Evolutionary conservation across 768 basidiomycete species (phyloP).

Genomic region (Daedalea quercina): DNA sequence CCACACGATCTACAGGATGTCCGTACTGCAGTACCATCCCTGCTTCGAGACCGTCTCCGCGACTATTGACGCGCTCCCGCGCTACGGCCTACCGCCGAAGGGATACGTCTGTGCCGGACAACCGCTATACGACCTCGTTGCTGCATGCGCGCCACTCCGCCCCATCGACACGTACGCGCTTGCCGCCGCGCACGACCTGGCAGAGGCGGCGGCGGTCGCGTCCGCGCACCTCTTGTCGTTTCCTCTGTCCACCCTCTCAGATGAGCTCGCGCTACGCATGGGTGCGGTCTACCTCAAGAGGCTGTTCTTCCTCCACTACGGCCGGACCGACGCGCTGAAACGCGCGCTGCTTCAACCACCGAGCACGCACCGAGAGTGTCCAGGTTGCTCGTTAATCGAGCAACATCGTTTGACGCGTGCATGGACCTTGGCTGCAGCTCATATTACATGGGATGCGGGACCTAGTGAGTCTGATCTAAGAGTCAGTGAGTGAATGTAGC

Average conservation of each 20-base stretch:
- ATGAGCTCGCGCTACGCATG: slow-evolving; percentile 30
- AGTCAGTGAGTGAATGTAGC: not conserved
- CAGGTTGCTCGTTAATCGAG: slow-evolving; percentile 12
- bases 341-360: slow-evolving; percentile 19
- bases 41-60: slow-evolving; percentile 36
- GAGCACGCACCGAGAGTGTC: slow-evolving; percentile 15
- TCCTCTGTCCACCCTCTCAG: slow-evolving; percentile 27
- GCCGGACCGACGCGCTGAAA: slow-evolving; percentile 28
- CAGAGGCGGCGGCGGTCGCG: slow-evolving; percentile 29
- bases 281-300: slow-evolving; percentile 35
- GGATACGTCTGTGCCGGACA: slow-evolving; percentile 20
- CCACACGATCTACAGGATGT: slow-evolving; percentile 64
- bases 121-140: slow-evolving; percentile 26
- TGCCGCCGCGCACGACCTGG: slow-evolving; percentile 28
- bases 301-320: slow-evolving; percentile 31
- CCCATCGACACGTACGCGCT: slow-evolving; percentile 36
- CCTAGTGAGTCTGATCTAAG: slow-evolving; percentile 19
- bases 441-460: slow-evolving; percentile 21
- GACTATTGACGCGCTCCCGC: slow-evolving; percentile 16
- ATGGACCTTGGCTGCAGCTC: slow-evolving; percentile 23
- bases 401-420: slow-evolving; percentile 21
- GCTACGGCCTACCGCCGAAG: slow-evolving; percentile 20
- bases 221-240: slow-evolving; percentile 32
- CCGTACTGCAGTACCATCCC: slow-evolving; percentile 67
- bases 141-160: slow-evolving; percentile 25